phyloP scores from a whole-genome alignment of 208 protist species.

The Leishmania tarentolae region DNA sequence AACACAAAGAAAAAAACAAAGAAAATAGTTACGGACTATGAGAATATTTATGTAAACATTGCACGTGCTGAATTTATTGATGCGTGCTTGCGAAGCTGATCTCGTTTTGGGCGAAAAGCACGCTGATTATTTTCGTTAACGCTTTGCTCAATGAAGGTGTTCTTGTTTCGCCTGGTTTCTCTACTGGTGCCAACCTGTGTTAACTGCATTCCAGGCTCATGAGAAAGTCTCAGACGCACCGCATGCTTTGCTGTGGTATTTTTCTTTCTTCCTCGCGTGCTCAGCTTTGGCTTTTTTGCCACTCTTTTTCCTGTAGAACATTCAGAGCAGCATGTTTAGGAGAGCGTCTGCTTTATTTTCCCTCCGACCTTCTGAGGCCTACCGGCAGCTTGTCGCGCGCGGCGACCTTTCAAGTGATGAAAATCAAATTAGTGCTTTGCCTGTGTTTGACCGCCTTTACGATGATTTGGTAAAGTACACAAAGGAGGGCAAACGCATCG shows the following conservation, averaged over 20 bases:
- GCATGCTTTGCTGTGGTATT: neutral
- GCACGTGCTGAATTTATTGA: neutral
- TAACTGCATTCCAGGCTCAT: neutral
- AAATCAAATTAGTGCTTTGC: constrained; percentile 64
- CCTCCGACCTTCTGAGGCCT: constrained; percentile 58
- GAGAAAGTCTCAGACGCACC: neutral
- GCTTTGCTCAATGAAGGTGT: neutral
- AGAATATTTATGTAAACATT: neutral
- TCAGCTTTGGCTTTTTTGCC: constrained; percentile 1
- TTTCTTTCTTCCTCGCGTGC: neutral
- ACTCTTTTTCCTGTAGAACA: neutral
- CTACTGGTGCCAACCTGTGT: too few relatives aligned
- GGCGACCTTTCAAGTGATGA: constrained; percentile 64
- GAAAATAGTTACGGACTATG: neutral
- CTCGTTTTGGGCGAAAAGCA: too few relatives aligned
- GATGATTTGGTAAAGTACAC: constrained; percentile 69
- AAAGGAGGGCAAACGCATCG: constrained; percentile 35
- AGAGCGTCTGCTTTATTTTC: neutral
- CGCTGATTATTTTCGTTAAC: neutral
- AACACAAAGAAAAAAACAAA: neutral
- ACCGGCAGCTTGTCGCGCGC: constrained; percentile 45
- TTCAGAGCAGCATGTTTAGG: constrained; percentile 3
- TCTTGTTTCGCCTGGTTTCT: neutral
- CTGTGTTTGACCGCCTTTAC: constrained; percentile 83
- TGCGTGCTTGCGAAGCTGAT: neutral